Conservation (phyloP, 2,329 filamentous ascomycete species). For the Byssochlamys sp. region DNA sequence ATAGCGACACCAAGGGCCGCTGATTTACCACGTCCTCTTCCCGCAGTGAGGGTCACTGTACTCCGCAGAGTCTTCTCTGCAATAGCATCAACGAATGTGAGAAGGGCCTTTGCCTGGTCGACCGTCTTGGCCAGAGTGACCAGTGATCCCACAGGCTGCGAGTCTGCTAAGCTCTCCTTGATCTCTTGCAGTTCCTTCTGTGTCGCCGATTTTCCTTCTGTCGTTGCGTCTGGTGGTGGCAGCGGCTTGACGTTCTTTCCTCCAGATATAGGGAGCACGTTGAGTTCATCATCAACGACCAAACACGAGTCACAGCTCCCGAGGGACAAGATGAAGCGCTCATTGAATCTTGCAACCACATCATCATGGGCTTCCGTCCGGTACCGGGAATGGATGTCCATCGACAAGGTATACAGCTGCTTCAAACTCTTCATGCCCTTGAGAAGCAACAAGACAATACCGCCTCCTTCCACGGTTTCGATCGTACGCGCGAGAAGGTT, state of each 20-base stretch:
- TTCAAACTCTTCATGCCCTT: slow-evolving; percentile 97
- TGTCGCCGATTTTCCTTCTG: slow-evolving; percentile 60
- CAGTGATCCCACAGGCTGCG: slow-evolving; percentile 74
- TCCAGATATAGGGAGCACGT: slow-evolving; percentile 91
- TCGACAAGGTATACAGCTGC: slow-evolving; percentile 89
- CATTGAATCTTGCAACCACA: slow-evolving; percentile 92
- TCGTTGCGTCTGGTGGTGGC: slow-evolving; percentile 63
- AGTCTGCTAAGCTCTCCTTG: slow-evolving; percentile 77
- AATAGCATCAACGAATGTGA: slow-evolving; percentile 93
- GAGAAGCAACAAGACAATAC: slow-evolving; percentile 76
- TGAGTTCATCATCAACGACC: slow-evolving; percentile 94
- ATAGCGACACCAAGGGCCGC: slow-evolving; percentile 90
- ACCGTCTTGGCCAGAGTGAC: slow-evolving; percentile 79
- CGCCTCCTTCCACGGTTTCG: slow-evolving; percentile 94
- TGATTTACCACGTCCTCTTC: slow-evolving; percentile 90
- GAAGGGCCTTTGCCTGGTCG: slow-evolving; percentile 90
- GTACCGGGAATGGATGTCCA: slow-evolving; percentile 96
- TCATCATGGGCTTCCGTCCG: slow-evolving; percentile 92
- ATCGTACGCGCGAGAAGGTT: slow-evolving; percentile 89
- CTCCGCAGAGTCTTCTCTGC: slow-evolving; percentile 89
- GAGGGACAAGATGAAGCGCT: slow-evolving; percentile 87
- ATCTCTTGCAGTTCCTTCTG: slow-evolving; percentile 69
- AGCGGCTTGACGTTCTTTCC: slow-evolving; percentile 80
- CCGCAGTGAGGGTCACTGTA: slow-evolving; percentile 87
- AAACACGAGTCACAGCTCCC: slow-evolving; percentile 91